Base-by-base conservation (phyloP, 306 rosid genomes). In the Rosa lucieae region DNA sequence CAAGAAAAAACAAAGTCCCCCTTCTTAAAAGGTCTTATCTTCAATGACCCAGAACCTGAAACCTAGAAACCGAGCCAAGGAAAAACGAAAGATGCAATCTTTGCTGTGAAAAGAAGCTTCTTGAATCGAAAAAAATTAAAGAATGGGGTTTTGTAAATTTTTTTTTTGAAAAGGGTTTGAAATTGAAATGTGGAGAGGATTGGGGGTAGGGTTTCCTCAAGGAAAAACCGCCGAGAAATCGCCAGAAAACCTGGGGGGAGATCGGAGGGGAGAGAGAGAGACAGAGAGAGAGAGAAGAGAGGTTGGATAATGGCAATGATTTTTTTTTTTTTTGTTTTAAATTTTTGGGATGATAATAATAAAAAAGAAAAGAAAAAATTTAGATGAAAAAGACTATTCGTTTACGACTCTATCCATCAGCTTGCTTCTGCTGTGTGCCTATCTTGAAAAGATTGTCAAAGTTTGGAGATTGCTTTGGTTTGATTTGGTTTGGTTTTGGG, bases 251-350 rank as follows among this genome's bases (percentile, higher is more conserved):
- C 67, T 42, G 83, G 77, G 62, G 82, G 72, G 8, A 68, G 88
- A 86, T 88, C 86, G 5, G 89, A 79, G 46, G 94, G 83, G 88
- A 79, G 90, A 86, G 85, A 86, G 23, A 8, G 1, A 78, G 62
- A 74, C 70, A 26, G 79, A 13, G 59, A 66, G 37, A 85, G 88
- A 80, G 8, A 78, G 62, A 32, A 74, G 73, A 26, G 79, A 13
- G 59, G 61, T 62, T 46, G 88, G 88, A 89, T 90, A 86, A 92
- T 66, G 80, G 78, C 78, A 72, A 75, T 71, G 77, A 8, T 67
- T 35, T 55, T 2, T 42, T 59, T 47, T 51, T 42, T 48, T 21
- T 46, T 4, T 76, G 18, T 51, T 42, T 53, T 1, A 42, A 10
- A 1, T 44, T 62, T 11, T 69, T 15, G 6, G 68, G 21, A 66